Percentiles rank a stretch among this genome's conserved stretches.
phyloP scores from a whole-genome alignment of 345 rosid species.

The Rhizophora mangle region DNA sequence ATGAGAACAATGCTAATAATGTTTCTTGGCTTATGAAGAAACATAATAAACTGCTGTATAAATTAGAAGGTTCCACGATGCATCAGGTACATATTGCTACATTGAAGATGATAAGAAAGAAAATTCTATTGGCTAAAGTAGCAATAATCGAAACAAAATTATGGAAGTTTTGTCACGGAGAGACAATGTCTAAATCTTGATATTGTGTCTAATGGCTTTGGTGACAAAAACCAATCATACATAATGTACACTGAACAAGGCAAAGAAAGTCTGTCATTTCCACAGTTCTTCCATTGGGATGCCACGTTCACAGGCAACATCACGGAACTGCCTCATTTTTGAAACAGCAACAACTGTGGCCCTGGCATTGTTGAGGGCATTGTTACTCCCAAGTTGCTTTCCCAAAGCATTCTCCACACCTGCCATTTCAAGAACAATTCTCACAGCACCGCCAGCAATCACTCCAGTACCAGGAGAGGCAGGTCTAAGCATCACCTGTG shows the following conservation, averaged over 20 bases:
- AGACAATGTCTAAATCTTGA: conserved; percentile 1
- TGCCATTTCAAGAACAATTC: conserved; percentile 89
- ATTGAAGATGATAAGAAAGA: too few species aligned
- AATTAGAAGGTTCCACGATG: too few species aligned
- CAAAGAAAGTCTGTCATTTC: conserved; percentile 42
- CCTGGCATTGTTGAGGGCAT: conserved; percentile 87
- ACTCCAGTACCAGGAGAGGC: conserved; percentile 93
- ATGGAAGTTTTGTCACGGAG: too few species aligned
- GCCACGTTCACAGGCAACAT: conserved; percentile 84
- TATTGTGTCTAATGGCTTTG: conserved; percentile 6
- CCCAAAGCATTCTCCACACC: conserved; percentile 86
- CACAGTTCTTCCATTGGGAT: conserved; percentile 91
- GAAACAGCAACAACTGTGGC: conserved; percentile 78
- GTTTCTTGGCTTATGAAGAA: too few species aligned
- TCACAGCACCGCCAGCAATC: conserved; percentile 89
- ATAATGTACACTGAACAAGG: conserved; percentile 9
- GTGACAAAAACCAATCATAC: conserved; percentile 15
- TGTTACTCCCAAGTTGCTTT: conserved; percentile 73
- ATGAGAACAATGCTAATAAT: too few species aligned
- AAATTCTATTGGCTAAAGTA: too few species aligned
- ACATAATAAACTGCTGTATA: too few species aligned
- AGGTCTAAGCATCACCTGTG: conserved; percentile 92
- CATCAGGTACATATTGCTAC: too few species aligned
- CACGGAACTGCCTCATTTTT: conserved; percentile 75
- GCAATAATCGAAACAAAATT: too few species aligned